Evolutionary conservation across 2,329 filamentous ascomycete species (phyloP), one percentile per base, ranked within the genome.

Genomic region (Aspergillus oerlinghausenensis): DNA sequence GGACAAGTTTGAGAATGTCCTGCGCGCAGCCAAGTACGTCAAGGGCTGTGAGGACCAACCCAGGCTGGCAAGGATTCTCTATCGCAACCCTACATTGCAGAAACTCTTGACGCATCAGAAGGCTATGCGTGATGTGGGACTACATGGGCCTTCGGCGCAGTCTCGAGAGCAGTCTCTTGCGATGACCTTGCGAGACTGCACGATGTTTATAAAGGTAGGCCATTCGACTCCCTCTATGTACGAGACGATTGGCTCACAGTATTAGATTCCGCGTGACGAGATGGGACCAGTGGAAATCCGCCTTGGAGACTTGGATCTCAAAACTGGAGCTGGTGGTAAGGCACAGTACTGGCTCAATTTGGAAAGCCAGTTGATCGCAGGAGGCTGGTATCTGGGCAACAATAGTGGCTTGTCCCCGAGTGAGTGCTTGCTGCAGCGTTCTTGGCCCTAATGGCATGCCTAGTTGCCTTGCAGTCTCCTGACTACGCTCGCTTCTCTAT

Each of bases 101-200:
- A 74, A 69, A 48, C 65, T 76, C 19, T 64, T 70, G 14, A 63
- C 67, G 2, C 65, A 69, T 49, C 74, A 77, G 58, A 69, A 61
- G 28, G 59, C 58, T 23, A 65, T 73, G 66, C 67, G 66, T 42
- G 67, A 71, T 21, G 70, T 74, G 3, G 73, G 74, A 1, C 57
- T 75, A 6, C 56, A 66, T 25, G 74, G 76, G 3, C 71, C 73
- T 8, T 63, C 68, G 19, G 60, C 68, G n/a, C 61, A 71, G 49
- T 71, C 72, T 35, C 68, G 66, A 10, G 76, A 81, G 28, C 85
- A 89, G 58, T 80, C 83, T 11, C 77, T 89, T 6, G 88, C 88
- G 55, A 93, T 93, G 89, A 92, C 90, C 3, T 71, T 94, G 62
- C 79, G 90, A 51, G 90, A 94, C 75, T 92, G 89, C 70, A 90